phyloP scores from a whole-genome alignment of 2,329 filamentous ascomycete genomes.

The Nothomitra cinnamomea region DNA sequence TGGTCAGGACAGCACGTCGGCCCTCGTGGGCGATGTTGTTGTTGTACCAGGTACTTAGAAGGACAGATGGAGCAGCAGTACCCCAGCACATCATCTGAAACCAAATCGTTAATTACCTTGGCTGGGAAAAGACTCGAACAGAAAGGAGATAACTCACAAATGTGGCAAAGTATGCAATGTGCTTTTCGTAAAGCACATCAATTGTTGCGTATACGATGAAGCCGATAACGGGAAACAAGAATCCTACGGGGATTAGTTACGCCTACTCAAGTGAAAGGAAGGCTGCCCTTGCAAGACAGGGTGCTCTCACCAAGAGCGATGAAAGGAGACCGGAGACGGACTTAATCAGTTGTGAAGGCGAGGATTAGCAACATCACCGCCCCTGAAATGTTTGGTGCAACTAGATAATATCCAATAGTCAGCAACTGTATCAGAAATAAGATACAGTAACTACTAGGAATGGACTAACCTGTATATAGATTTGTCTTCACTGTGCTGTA shows the following conservation, averaged over 20 bases:
- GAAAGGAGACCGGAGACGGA: constrained; percentile 53
- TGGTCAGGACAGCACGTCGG: constrained; percentile 51
- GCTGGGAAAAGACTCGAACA: constrained; percentile 22
- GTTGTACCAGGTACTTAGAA: constrained; percentile 57
- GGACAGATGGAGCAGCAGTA: constrained; percentile 54
- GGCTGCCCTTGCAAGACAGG: no score
- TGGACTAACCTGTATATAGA: constrained; percentile 39
- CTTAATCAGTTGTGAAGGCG: constrained; percentile 51
- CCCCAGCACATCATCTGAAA: constrained; percentile 76
- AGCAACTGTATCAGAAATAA: no score
- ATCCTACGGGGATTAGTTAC: constrained; percentile 32
- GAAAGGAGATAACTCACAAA: no score
- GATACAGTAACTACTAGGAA: constrained; percentile 32
- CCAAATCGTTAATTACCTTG: constrained; percentile 21
- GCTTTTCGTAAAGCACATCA: constrained; percentile 39
- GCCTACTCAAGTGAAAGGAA: no score
- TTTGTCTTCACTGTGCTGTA: constrained; percentile 50
- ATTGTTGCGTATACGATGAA: constrained; percentile 67
- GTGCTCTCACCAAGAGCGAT: constrained; percentile 29
- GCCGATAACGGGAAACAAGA: constrained; percentile 56
- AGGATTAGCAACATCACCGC: constrained; percentile 55
- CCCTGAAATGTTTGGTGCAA: constrained; percentile 50
- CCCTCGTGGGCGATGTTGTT: constrained; percentile 70
- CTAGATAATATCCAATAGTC: background rate
- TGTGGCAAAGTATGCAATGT: constrained; percentile 39